A percentile compares a stretch with the other conserved stretches of the same genome.
Conservation (phyloP, 306 rosid genomes). For the Medicago arabica region DNA sequence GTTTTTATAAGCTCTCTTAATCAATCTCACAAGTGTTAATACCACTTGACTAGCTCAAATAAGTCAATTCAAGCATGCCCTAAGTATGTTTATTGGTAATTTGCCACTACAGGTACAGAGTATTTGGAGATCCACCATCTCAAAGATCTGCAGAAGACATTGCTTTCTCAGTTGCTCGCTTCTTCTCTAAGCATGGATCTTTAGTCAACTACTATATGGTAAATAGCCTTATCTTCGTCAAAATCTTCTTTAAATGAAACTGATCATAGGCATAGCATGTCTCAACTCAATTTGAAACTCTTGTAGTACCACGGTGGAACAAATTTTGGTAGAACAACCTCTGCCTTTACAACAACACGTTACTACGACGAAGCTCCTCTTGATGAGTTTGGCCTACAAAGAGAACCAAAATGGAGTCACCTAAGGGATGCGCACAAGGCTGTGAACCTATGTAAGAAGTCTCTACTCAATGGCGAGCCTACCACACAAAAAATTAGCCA, state of each 20-base stretch:
- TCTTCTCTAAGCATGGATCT: constrained; percentile 80
- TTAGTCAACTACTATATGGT: constrained; percentile 95
- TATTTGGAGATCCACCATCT: constrained; percentile 93
- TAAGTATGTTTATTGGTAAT: constrained; percentile 33
- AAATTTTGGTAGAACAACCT: constrained; percentile 87
- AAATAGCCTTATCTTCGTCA: constrained; percentile 30
- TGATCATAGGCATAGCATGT: not conserved
- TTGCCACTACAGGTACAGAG: constrained; percentile 69
- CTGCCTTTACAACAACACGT: constrained; percentile 77
- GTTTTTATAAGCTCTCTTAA: not conserved
- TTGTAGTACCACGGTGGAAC: constrained; percentile 97
- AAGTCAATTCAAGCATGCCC: not conserved
- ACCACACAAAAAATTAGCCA: constrained; percentile 38
- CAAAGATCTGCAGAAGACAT: constrained; percentile 93
- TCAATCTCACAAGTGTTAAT: not conserved
- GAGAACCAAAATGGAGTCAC: constrained; percentile 96
- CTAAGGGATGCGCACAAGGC: constrained; percentile 80
- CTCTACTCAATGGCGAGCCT: constrained; percentile 55
- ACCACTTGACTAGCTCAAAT: not conserved
- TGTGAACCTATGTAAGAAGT: constrained; percentile 64
- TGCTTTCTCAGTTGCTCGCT: constrained; percentile 85
- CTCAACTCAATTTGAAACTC: constrained; percentile 36
- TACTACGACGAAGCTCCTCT: constrained; percentile 98
- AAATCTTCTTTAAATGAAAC: not conserved
- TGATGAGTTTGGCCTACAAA: constrained; percentile 79